These are phyloP conservation scores for Fusarium sp. DNA, from an alignment of 2,329 filamentous ascomycete species.

Conservation along the genomic window DNA sequence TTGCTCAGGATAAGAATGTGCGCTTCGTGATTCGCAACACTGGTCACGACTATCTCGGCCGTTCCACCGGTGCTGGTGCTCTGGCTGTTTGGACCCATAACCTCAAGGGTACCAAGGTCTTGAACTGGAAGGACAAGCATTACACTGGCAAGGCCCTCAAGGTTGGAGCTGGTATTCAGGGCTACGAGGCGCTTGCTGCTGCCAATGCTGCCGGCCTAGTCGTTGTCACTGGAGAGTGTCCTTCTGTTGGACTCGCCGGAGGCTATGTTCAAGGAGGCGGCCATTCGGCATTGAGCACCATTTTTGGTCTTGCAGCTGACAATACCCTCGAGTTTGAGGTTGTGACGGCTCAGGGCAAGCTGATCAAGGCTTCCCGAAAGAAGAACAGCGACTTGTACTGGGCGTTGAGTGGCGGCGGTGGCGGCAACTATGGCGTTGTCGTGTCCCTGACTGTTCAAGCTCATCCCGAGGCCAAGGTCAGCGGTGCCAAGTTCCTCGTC, in stretches of 20 bases:
- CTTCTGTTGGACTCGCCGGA: conserved; percentile 66
- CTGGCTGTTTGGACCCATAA: conserved; percentile 56
- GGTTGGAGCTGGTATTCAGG: conserved; percentile 66
- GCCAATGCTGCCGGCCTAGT: conserved; percentile 59
- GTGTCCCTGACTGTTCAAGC: conserved; percentile 65
- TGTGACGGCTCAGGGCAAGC: conserved; percentile 61
- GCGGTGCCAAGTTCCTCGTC: conserved; percentile 46
- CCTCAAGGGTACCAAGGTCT: conserved; percentile 54
- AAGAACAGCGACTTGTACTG: conserved; percentile 70
- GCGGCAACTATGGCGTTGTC: conserved; percentile 69
- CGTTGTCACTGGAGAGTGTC: conserved; percentile 66
- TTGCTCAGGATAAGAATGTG: conserved; percentile 51
- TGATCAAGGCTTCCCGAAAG: conserved; percentile 58
- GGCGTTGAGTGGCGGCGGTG: conserved; percentile 70
- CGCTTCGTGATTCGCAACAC: conserved; percentile 64
- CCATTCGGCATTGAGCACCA: conserved; percentile 63
- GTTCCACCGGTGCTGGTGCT: conserved; percentile 64
- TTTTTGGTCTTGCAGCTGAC: conserved; percentile 69
- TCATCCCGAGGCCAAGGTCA: conserved; percentile 54
- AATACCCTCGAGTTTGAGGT: conserved; percentile 68
- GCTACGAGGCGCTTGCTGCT: conserved; percentile 57
- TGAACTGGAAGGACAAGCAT: conserved; percentile 51
- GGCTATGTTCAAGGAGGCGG: conserved; percentile 71
- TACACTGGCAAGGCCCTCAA: conserved; percentile 65
- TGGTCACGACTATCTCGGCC: conserved; percentile 66